phyloP scores from a whole-genome alignment of 1,139 yeast species.

The Suhomyces terraborum region DNA sequence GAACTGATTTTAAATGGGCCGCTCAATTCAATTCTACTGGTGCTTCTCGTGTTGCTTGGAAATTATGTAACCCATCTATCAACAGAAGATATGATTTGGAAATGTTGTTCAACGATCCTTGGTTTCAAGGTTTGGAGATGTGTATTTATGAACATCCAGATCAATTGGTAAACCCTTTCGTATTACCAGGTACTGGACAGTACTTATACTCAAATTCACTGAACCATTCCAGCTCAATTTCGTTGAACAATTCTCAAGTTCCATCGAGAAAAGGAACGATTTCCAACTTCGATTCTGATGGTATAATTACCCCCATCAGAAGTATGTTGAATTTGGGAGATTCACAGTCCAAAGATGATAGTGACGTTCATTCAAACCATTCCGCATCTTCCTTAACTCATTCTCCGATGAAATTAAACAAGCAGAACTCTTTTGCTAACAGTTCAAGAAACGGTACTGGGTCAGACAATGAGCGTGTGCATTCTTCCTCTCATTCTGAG shows the following conservation, averaged over 20 bases:
- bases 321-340: conserved; percentile 43
- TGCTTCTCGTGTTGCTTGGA: conserved; percentile 73
- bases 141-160: conserved; percentile 59
- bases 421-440: conserved; percentile 7
- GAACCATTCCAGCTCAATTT: conserved; percentile 20
- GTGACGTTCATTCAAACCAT: conserved; percentile 26
- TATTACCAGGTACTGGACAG: conserved; percentile 30
- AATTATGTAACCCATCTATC: conserved; percentile 66
- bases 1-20: conserved; percentile 66
- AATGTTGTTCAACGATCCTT: conserved; percentile 59
- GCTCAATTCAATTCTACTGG: conserved; percentile 58
- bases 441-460: conserved; percentile 3
- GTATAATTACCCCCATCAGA: conserved; percentile 33
- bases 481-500: conserved; percentile 3
- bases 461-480: conserved; percentile 1
- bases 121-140: conserved; percentile 62
- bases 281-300: conserved; percentile 12
- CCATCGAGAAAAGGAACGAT: conserved; percentile 41
- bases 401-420: conserved; percentile 16
- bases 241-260: conserved; percentile 32
- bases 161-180: conserved; percentile 45
- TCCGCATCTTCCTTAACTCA: conserved; percentile 34
- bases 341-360: conserved; percentile 11
- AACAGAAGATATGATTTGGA: conserved; percentile 55
- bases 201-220: conserved; percentile 11